Base-by-base conservation (phyloP, 2,329 filamentous ascomycete genomes). In the Penicillium rolfsii region DNA sequence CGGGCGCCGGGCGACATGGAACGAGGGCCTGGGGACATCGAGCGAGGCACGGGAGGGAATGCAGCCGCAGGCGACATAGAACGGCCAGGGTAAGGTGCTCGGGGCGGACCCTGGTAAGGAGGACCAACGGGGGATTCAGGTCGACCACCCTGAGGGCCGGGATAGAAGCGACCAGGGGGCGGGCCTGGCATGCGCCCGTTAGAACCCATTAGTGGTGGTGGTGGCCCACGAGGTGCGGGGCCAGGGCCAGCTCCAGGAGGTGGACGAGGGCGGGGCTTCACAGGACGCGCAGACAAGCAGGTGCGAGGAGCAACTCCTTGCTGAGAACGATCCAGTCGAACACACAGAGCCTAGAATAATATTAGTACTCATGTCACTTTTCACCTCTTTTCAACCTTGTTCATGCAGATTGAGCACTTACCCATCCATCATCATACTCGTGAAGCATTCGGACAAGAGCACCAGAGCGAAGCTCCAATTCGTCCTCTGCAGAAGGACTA, bases 381-480 rank as follows among this genome's bases (percentile, higher is more conserved):
- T 7, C 2, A 4, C 26, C 41, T 16, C 5, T 26, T n/a, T 12
- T 7, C 2, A 4, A 36, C 14, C 3, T 45, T 9, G 4, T 24
- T 24, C 2, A 11, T 1, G 5, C n/a, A n/a, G 16, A 35, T 48
- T 24, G 7, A 58, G 16, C 35, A 84, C 90, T 85, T 85, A 94
- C 91, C 95, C 95, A 99, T 71, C 95, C 95, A 79, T 99, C 95
- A 74, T 99, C 95, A 71, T 98, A 99, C 78, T 97, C 93, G 73
- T 98, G 94, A 55, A 98, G 83, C 65, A 99, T 82, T 65, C 94
- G 87, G 54, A 98, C 91, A 52, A 99, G 83, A 64, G 96, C 89
- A 55, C 95, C 95, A 60, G 89, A 86, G 64, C 82, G 85, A 48
- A 99, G 84, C 64, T 87, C 90, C 72, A 99, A 83, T 78, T 99